A percentile compares a stretch with the other conserved stretches of the same genome.
These are phyloP conservation scores for Carex pumila DNA, from an alignment of 176 grass and related monocot genomes.

Conservation along the genomic window DNA sequence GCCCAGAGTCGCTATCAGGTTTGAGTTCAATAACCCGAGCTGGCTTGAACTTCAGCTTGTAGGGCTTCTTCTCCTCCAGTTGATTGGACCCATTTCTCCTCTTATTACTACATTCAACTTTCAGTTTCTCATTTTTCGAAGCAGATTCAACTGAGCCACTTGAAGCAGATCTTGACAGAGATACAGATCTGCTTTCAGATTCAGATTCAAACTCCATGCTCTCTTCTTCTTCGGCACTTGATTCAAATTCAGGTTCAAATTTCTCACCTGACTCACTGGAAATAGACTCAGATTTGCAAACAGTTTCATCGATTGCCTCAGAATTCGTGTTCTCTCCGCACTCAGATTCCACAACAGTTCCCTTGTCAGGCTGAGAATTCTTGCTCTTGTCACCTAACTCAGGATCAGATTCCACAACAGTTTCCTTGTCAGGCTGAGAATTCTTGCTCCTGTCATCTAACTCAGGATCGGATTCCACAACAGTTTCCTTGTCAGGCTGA, in stretches of 20 bases:
- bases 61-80: conserved; percentile 43
- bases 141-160: conserved; percentile 42
- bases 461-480: conserved; percentile 7
- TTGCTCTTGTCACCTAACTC: not conserved
- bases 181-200: conserved; percentile 36
- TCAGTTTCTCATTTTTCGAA: conserved; percentile 30
- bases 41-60: conserved; percentile 79
- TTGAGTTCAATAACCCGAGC: conserved; percentile 70
- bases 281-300: not conserved
- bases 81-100: conserved; percentile 25
- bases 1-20: conserved; percentile 40
- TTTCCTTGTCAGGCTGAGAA: conserved; percentile 3
- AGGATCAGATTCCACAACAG: conserved; percentile 2
- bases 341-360: conserved; percentile 12
- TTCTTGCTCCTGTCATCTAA: not conserved
- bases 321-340: conserved; percentile 8
- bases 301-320: not conserved
- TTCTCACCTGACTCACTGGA: not conserved
- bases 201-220: conserved; percentile 21
- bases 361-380: not conserved
- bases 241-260: conserved; percentile 8
- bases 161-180: conserved; percentile 46
- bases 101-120: conserved; percentile 24
- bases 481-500: not conserved
- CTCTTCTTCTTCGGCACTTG: not conserved